A percentile compares a stretch with the other conserved stretches of the same genome.
phyloP scores from a whole-genome alignment of 768 basidiomycete genomes.

The Suillus occidentalis region DNA sequence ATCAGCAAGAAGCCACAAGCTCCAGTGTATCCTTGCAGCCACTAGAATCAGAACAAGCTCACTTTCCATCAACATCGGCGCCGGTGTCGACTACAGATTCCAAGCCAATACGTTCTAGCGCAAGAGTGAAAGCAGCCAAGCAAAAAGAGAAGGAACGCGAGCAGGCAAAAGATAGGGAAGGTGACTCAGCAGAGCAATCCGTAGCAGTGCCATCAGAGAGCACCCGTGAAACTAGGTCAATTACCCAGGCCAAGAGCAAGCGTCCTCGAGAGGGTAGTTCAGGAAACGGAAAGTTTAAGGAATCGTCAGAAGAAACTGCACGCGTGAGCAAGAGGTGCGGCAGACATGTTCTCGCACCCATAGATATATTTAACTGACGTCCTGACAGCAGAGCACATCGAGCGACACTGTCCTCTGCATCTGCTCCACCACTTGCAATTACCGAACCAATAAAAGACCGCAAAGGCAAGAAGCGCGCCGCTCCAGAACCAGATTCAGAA shows the following conservation, averaged over 20 bases:
- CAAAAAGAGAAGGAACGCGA: conserved; percentile 61
- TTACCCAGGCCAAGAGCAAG: conserved; percentile 41
- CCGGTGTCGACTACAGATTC: conserved; percentile 44
- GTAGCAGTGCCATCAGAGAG: conserved; percentile 40
- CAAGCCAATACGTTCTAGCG: conserved; percentile 69
- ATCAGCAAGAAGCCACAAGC: conserved; percentile 71
- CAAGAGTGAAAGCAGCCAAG: conserved; percentile 73
- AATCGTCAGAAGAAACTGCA: conserved; percentile 50
- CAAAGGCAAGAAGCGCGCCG: conserved; percentile 94
- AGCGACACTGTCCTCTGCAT: conserved; percentile 44
- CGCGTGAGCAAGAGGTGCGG: conserved; percentile 66
- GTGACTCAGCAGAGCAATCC: conserved; percentile 44
- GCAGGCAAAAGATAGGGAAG: conserved; percentile 55
- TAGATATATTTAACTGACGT: conserved; percentile 23
- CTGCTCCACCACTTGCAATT: conserved; percentile 54
- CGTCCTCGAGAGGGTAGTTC: conserved; percentile 51
- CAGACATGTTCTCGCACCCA: conserved; percentile 17
- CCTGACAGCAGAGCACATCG: conserved; percentile 55
- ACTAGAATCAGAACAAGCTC: conserved; percentile 38
- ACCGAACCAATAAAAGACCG: conserved; percentile 73
- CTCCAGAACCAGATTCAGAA: conserved; percentile 66
- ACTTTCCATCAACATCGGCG: conserved; percentile 36
- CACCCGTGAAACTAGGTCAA: conserved; percentile 41
- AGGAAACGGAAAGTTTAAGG: conserved; percentile 66
- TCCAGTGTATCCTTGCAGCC: conserved; percentile 54